Evolutionary conservation across 2,329 filamentous ascomycete genomes (phyloP), one percentile per base, ranked within the genome.

Genomic region (Cercospora brassicicola): DNA sequence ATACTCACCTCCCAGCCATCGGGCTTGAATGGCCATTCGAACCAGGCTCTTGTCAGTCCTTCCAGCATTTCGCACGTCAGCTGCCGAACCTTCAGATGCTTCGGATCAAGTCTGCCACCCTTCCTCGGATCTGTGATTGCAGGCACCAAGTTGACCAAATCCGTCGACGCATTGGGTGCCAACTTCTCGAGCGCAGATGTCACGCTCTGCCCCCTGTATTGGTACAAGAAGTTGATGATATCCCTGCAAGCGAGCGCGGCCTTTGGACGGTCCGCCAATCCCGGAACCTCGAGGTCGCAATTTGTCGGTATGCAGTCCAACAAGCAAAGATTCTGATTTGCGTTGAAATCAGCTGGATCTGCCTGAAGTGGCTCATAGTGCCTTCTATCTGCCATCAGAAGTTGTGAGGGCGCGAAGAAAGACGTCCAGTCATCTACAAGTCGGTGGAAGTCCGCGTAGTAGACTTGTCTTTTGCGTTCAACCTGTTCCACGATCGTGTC

Each of bases 371-470:
- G 91, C 74, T 96, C 92, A 74, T 87, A 88, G 1, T 82, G 80
- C 15, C 93, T 88, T 1, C 86, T 84, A 78, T 96, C 92, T 88
- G 89, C 94, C 28, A 83, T 74, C 3, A 94, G 78, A 0, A 69
- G 62, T 9, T 71, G 71, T 2, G 74, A 66, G 2, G 59, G 23
- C 11, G 64, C 23, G 69, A 71, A 73, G 66, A 71, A 67, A n/a
- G 74, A 67, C 8, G 71, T 36, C 57, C 74, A 69, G 62, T 76
- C 71, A n/a, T 73, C 71, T 31, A 72, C 26, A 6, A 73, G 56
- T 51, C 61, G 59, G 31, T 36, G 11, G 51, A 53, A 62, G 53
- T 74, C 69, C 15, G 68, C 66, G 20, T 9, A 11, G 26, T 51
- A 51, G 23, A 62, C 39, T 42, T 55, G 31, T 45, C 20, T 26